Conservation (phyloP, 352 stramenopile species). For the Pythium sukuiense region DNA sequence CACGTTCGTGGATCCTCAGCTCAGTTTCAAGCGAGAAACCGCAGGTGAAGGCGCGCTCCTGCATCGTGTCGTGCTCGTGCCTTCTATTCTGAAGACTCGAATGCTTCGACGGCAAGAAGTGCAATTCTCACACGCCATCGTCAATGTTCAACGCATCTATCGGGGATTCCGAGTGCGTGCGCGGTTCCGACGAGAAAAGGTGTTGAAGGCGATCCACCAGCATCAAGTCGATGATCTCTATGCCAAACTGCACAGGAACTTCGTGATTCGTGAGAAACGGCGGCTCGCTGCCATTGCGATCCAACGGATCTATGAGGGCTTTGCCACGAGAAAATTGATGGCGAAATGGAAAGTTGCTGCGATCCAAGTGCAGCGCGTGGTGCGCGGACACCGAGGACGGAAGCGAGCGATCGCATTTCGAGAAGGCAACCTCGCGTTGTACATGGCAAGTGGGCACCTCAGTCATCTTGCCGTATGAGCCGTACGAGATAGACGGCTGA, state of each 20-base stretch:
- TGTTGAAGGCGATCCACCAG: slow-evolving; percentile 52
- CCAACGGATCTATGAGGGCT: slow-evolving; percentile 62
- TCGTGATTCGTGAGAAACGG: slow-evolving; percentile 41
- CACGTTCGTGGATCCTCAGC: slow-evolving; percentile 40
- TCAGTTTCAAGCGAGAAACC: background rate
- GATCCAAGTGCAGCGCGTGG: slow-evolving; percentile 50
- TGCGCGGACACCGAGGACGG: slow-evolving; percentile 50
- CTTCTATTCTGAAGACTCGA: slow-evolving; percentile 41
- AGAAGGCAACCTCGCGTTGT: slow-evolving; percentile 67
- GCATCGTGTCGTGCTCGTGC: slow-evolving; percentile 45
- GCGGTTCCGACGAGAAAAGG: slow-evolving; percentile 37
- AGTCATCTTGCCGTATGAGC: too few species aligned
- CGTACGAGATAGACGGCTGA: too few species aligned
- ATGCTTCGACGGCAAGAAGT: slow-evolving; percentile 30
- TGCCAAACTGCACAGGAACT: slow-evolving; percentile 30
- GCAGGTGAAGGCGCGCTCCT: background rate
- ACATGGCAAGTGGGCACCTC: slow-evolving; percentile 34
- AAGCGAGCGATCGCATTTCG: slow-evolving; percentile 58
- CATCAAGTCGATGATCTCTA: slow-evolving; percentile 48
- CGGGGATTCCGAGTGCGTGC: slow-evolving; percentile 62
- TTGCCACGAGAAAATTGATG: slow-evolving; percentile 33
- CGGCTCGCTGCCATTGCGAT: slow-evolving; percentile 47
- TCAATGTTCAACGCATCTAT: slow-evolving; percentile 52
- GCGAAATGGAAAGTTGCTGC: slow-evolving; percentile 34
- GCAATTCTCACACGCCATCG: slow-evolving; percentile 29